Conservation (phyloP, 139 green algal species). For the Micractinium sp. region DNA sequence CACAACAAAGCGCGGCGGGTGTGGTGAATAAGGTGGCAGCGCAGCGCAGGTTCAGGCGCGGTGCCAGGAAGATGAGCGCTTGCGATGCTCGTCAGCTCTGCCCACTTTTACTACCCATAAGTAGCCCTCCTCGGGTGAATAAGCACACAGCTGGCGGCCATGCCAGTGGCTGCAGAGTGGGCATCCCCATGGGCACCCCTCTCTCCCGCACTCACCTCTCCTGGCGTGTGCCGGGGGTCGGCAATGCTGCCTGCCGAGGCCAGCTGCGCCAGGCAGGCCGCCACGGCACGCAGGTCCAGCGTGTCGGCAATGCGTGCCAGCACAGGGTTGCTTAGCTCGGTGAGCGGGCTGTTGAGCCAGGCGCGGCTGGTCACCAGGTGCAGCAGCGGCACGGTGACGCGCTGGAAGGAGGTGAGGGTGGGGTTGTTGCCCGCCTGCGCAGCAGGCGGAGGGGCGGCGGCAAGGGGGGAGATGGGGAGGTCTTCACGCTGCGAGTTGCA, state of each 20-base stretch:
- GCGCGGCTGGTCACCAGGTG: not conserved
- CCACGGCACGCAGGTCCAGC: not conserved
- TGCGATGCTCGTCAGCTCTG: not conserved
- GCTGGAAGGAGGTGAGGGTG: not conserved
- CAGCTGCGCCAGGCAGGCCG: not conserved
- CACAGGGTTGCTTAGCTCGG: not conserved
- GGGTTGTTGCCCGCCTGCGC: constrained; percentile 9
- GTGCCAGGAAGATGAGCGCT: not conserved
- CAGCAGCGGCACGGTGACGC: constrained; percentile 1
- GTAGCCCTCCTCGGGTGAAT: too few species aligned
- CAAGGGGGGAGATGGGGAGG: not conserved
- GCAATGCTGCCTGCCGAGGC: not conserved
- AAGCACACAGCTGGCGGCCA: too few species aligned
- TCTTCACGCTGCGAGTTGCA: too few species aligned
- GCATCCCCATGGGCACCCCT: not conserved
- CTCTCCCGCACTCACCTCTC: not conserved
- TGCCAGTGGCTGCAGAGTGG: not conserved
- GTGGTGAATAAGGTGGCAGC: not conserved
- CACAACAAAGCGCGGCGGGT: too few species aligned
- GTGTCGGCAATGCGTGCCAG: not conserved
- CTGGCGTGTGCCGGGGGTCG: not conserved
- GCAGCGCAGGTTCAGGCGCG: too few species aligned
- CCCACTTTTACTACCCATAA: too few species aligned
- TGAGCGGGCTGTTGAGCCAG: not conserved
- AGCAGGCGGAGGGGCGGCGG: not conserved